A percentile compares a stretch with the other conserved stretches of the same genome.
Evolutionary conservation across 2,329 filamentous ascomycete species (phyloP).

Genomic region (Grosmannia huntii): DNA sequence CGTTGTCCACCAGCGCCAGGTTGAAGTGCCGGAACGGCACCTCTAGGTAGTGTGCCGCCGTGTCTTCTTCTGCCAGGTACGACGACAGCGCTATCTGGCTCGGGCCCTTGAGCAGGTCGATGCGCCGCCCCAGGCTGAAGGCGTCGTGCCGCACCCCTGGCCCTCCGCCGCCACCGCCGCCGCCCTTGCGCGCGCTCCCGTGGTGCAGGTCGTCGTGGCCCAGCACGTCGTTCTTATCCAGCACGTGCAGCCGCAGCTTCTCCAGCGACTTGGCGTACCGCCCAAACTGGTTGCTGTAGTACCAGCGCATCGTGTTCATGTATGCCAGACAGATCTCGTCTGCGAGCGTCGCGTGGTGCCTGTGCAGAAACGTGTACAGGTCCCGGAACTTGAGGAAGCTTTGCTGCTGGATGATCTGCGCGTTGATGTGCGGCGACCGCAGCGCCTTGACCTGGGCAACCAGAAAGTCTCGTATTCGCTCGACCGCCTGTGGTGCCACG

Average conservation of each 20-base stretch:
- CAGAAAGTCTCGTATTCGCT: constrained; percentile 87
- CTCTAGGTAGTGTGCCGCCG: constrained; percentile 70
- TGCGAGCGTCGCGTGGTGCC: constrained; percentile 69
- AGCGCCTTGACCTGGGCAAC: constrained; percentile 91
- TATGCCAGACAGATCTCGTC: constrained; percentile 89
- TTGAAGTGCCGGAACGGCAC: constrained; percentile 91
- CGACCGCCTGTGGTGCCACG: constrained; percentile 52
- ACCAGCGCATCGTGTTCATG: constrained; percentile 98
- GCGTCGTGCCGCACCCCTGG: constrained; percentile 62
- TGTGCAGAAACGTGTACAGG: constrained; percentile 71
- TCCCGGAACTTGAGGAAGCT: constrained; percentile 83
- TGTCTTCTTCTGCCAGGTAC: constrained; percentile 84
- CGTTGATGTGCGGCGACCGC: constrained; percentile 90
- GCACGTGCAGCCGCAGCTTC: constrained; percentile 68
- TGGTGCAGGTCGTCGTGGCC: constrained; percentile 52
- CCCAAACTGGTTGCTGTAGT: constrained; percentile 83
- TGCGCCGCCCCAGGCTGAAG: constrained; percentile 76
- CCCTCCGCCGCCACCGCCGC: not conserved
- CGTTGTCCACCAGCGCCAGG: constrained; percentile 83
- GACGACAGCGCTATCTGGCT: constrained; percentile 70
- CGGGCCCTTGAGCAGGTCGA: constrained; percentile 65
- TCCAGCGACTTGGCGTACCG: constrained; percentile 75
- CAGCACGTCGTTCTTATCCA: constrained; percentile 75
- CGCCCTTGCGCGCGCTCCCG: not conserved
- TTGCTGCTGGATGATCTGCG: constrained; percentile 91